phyloP scores from a whole-genome alignment of 352 stramenopile genomes.

The Pythium sp. region DNA sequence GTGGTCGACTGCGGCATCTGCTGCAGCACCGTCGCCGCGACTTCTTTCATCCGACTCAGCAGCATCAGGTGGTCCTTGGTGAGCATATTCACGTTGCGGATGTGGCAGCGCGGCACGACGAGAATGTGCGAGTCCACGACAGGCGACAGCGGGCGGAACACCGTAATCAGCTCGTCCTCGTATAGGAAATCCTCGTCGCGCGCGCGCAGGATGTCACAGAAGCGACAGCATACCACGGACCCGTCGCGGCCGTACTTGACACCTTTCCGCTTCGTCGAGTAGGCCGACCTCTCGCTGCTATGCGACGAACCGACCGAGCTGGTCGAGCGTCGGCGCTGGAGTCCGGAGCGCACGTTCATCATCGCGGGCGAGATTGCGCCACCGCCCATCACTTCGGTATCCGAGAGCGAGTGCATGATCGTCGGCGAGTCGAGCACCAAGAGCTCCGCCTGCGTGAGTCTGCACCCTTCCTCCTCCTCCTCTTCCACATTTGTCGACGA shows the following conservation, averaged over 20 bases:
- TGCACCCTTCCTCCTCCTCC: constrained; percentile 14
- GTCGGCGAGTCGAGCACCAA: constrained; percentile 8
- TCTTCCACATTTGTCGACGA: constrained; percentile 12
- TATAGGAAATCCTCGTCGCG: constrained; percentile 74
- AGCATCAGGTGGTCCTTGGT: constrained; percentile 54
- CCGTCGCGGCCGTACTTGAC: constrained; percentile 69
- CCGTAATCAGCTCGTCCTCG: constrained; percentile 70
- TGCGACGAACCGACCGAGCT: constrained; percentile 19
- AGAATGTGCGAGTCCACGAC: constrained; percentile 75
- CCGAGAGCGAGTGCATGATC: constrained; percentile 39
- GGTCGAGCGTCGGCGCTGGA: constrained; percentile 16
- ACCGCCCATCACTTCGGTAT: constrained; percentile 38
- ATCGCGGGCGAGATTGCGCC: constrained; percentile 16
- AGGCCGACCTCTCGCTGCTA: constrained; percentile 28
- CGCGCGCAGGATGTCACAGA: constrained; percentile 77
- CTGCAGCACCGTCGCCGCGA: constrained; percentile 51
- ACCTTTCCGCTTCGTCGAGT: constrained; percentile 64
- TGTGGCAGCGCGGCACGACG: constrained; percentile 79
- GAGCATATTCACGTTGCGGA: constrained; percentile 84
- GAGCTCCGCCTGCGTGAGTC: constrained; percentile 1
- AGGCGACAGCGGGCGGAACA: constrained; percentile 72
- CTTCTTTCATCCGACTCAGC: constrained; percentile 65
- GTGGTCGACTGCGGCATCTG: constrained; percentile 9
- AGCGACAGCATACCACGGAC: constrained; percentile 68
- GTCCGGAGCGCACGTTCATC: background rate